These are phyloP conservation scores for Eucommia ulmoides DNA, from an alignment of 257 asterid species.

Conservation along the genomic window DNA sequence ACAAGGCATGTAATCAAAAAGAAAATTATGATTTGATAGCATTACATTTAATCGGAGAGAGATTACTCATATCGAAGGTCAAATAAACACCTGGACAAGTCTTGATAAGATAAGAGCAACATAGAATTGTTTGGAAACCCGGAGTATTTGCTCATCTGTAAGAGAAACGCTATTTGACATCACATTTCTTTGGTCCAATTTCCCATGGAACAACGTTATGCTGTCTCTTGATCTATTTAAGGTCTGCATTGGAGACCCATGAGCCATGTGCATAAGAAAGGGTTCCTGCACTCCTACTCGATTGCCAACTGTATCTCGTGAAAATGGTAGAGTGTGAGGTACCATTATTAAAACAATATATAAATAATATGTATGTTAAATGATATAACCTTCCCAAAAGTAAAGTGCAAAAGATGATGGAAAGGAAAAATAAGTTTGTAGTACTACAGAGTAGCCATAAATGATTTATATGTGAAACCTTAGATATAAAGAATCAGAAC, in stretches of 20 bases:
- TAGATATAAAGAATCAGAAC: too few species aligned
- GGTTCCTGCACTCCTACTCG: slow-evolving; percentile 93
- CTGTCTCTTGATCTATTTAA: slow-evolving; percentile 36
- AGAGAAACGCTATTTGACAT: slow-evolving; percentile 27
- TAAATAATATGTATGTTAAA: not conserved
- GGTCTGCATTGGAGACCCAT: slow-evolving; percentile 66
- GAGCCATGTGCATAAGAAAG: slow-evolving; percentile 97
- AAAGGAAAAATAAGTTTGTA: too few species aligned
- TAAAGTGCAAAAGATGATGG: not conserved
- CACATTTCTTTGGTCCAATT: slow-evolving; percentile 27
- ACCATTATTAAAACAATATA: not conserved
- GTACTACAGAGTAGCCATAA: too few species aligned
- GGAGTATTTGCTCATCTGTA: slow-evolving; percentile 71
- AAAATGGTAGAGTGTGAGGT: not conserved
- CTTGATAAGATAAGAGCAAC: slow-evolving; percentile 86
- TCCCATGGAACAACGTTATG: slow-evolving; percentile 42
- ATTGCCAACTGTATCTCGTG: slow-evolving; percentile 66
- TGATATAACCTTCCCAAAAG: not conserved
- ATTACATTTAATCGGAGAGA: too few species aligned
- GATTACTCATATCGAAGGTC: too few species aligned
- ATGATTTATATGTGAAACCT: too few species aligned
- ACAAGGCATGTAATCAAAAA: too few species aligned
- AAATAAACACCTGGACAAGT: slow-evolving; percentile 77
- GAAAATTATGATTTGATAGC: too few species aligned
- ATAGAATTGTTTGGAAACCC: slow-evolving; percentile 80